Base-by-base conservation (phyloP, 176 grass and related monocot species). In the Themeda triandra region DNA sequence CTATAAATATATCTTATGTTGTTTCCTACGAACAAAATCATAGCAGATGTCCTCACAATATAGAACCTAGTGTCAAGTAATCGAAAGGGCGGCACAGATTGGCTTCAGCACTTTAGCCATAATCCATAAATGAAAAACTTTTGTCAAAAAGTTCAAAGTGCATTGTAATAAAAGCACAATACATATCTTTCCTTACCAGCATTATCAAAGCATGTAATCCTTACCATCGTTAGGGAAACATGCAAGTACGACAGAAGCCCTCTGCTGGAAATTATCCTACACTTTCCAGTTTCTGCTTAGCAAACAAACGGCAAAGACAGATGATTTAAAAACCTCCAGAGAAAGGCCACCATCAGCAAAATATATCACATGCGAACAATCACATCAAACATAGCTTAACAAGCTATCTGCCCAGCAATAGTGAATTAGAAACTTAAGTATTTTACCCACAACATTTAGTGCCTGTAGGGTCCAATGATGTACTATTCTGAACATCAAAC, bases 231-330 rank as follows among this genome's bases (percentile, higher is more conserved):
- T 83, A 87, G 85, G 77, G 63, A 87, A 92, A 71, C 72, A 87
- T 82, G 77, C 78, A 83, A 87, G 81, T 63, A 87, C 54, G 65
- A 70, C 86, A 77, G 76, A 54, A 77, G 62, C 81, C 60, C 84
- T 84, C 81, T 6, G 65, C 71, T 67, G 42, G 84, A 79, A 86
- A 74, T 90, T 90, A 77, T 87, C 81, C 78, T 92, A 90, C 81
- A 92, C 80, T 87, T 92, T 83, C 75, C 82, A 85, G 45, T 80
- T 89, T 92, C 91, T 92, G 91, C 82, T 92, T 90, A 87, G 87
- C 85, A 92, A 92, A 87, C 66, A 92, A 68, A 90, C 74, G 86
- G 82, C 74, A 86, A 90, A 73, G 45, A 41, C 37, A 90, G 58
- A 83, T 79, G 60, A 83, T 88, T 89, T 66, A 80, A 92, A 60